Conservation (phyloP, 2,329 filamentous ascomycete genomes). For the Trichoderma sp. region DNA sequence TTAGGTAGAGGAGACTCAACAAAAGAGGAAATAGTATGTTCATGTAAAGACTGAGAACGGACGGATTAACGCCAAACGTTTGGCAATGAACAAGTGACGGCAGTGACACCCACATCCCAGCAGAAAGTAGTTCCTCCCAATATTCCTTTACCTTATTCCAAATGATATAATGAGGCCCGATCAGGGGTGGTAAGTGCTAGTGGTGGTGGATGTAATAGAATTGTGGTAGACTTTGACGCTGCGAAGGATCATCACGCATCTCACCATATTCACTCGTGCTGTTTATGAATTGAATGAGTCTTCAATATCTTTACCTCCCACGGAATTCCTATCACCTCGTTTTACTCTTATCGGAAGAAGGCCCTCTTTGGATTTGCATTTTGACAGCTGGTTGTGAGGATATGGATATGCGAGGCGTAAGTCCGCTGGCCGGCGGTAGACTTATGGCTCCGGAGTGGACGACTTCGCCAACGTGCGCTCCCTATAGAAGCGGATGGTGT, state of each 20-base stretch:
- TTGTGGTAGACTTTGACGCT: neutral
- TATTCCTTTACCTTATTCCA: neutral
- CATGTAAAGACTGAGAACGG: neutral
- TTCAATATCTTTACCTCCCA: neutral
- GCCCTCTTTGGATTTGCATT: neutral
- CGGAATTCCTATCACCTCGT: neutral
- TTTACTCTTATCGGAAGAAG: neutral
- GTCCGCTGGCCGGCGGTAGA: neutral
- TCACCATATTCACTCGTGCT: neutral
- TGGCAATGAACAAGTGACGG: neutral
- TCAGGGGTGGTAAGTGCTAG: neutral
- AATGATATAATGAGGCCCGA: neutral
- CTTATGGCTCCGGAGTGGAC: neutral
- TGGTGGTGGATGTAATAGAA: neutral
- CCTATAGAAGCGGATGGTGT: rapidly evolving
- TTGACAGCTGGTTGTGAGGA: neutral
- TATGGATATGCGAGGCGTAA: neutral
- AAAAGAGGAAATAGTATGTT: neutral
- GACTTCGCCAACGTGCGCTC: neutral
- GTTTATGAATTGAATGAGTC: neutral
- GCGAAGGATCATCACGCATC: neutral
- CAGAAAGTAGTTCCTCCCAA: neutral
- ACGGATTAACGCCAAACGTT: neutral
- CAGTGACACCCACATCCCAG: neutral
- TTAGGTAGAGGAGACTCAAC: neutral